A percentile compares a stretch with the other conserved stretches of the same genome.
phyloP scores from a whole-genome alignment of 495 filamentous ascomycete genomes.

The Trichoderma virens region DNA sequence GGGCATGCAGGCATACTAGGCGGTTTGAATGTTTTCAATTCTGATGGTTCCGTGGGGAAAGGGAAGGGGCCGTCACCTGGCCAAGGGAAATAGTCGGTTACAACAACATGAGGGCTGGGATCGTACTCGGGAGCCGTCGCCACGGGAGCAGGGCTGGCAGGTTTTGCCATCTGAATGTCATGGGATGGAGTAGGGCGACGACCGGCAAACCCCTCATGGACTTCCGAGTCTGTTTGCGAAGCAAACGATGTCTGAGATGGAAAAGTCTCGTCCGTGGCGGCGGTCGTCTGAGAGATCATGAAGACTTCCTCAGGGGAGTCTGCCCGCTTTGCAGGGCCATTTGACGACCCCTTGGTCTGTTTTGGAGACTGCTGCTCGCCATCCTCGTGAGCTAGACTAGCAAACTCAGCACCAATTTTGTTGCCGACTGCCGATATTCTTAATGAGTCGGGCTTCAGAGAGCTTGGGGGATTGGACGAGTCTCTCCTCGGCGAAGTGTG shows the following conservation, averaged over 20 bases:
- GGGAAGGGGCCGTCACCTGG: constrained; percentile 40
- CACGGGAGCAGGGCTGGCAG: constrained; percentile 5
- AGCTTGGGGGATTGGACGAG: neutral
- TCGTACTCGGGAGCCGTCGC: constrained; percentile 23
- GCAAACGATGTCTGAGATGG: constrained; percentile 25
- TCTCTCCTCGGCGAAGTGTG: constrained; percentile 17
- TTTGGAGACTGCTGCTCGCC: constrained; percentile 26
- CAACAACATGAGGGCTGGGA: constrained; percentile 32
- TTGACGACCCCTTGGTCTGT: neutral
- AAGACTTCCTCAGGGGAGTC: constrained; percentile 34
- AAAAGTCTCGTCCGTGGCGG: constrained; percentile 31
- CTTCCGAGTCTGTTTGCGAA: constrained; percentile 19
- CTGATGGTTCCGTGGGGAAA: constrained; percentile 21
- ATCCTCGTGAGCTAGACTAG: constrained; percentile 27
- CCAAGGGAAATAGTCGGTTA: constrained; percentile 44
- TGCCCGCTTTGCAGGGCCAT: neutral
- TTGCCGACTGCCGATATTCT: constrained; percentile 16
- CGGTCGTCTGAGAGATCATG: constrained; percentile 37
- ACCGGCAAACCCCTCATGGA: neutral
- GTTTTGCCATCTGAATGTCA: constrained; percentile 3
- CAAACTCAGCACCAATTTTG: constrained; percentile 24
- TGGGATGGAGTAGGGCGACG: constrained; percentile 8
- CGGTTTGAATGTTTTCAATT: constrained; percentile 8
- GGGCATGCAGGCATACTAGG: constrained; percentile 20
- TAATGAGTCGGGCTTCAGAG: neutral